These are phyloP conservation scores for Dactylonectria estremocensis DNA, from an alignment of 2,329 filamentous ascomycete genomes.

Conservation along the genomic window DNA sequence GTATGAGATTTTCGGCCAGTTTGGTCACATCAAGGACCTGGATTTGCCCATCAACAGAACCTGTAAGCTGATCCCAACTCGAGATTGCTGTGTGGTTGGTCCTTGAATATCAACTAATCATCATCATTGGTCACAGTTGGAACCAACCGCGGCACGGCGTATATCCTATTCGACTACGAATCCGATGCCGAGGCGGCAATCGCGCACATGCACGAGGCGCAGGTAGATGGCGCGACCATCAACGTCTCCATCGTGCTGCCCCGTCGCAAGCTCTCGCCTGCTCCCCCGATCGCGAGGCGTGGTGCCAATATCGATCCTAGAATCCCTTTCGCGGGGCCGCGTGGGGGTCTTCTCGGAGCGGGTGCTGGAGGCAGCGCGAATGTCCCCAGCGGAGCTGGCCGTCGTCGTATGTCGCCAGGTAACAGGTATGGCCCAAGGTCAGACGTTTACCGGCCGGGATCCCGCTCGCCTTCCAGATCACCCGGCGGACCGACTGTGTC, in stretches of 20 bases:
- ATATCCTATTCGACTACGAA: slow-evolving; percentile 86
- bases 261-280: slow-evolving; percentile 84
- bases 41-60: slow-evolving; percentile 91
- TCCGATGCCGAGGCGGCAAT: slow-evolving; percentile 90
- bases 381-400: slow-evolving; percentile 55
- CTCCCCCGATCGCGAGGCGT: slow-evolving; percentile 80
- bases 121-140: slow-evolving; percentile 69
- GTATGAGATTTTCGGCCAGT: slow-evolving; percentile 91
- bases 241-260: slow-evolving; percentile 92
- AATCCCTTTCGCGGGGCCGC: slow-evolving; percentile 51
- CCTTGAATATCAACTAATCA: slow-evolving; percentile 35
- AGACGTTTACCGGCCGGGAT: slow-evolving; percentile 76
- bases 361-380: slow-evolving; percentile 47
- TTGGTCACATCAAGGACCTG: slow-evolving; percentile 87
- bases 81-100: slow-evolving; percentile 14
- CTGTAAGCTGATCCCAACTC: slow-evolving; percentile 69
- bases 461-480: slow-evolving; percentile 64
- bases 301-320: slow-evolving; percentile 72
- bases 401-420: slow-evolving; percentile 54
- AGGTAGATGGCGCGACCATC: slow-evolving; percentile 86
- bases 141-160: slow-evolving; percentile 93
- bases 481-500: slow-evolving; percentile 58
- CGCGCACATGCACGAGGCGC: slow-evolving; percentile 98
- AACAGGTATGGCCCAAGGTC: slow-evolving; percentile 60
- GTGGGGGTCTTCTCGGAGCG: slow-evolving; percentile 51